Evolutionary conservation across 306 rosid genomes (phyloP).

Genomic region (Cajanus cajan): DNA sequence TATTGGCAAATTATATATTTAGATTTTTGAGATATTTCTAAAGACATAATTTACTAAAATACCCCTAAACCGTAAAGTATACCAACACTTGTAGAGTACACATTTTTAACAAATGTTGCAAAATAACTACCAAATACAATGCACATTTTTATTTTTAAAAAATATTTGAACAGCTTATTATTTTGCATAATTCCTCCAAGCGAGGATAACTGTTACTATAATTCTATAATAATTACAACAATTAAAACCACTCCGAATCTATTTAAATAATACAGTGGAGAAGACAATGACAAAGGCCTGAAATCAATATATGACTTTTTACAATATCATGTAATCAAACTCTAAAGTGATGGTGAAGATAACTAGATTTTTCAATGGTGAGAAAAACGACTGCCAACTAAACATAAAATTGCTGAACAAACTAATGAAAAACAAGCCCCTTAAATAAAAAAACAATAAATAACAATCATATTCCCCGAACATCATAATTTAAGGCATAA

Average conservation of each 20-base stretch:
- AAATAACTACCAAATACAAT: neutral
- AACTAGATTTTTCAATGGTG: slow-evolving; percentile 5
- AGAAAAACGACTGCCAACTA: slow-evolving; percentile 2
- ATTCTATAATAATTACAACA: neutral
- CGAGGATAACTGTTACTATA: neutral
- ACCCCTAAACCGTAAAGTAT: no score
- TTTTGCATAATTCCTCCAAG: neutral
- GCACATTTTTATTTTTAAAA: neutral
- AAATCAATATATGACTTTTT: neutral
- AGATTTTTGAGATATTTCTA: neutral
- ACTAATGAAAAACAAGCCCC: slow-evolving; percentile 23
- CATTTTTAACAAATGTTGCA: neutral
- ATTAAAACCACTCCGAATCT: neutral
- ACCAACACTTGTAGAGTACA: neutral
- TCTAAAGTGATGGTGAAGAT: neutral
- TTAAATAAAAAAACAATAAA: neutral
- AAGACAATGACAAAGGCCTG: neutral
- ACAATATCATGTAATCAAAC: neutral
- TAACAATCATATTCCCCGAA: slow-evolving; percentile 29
- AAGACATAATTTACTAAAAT: neutral
- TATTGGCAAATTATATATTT: no score
- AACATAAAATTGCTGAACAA: neutral
- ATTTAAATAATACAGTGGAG: neutral
- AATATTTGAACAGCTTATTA: neutral
- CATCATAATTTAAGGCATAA: slow-evolving; percentile 18